These are phyloP conservation scores for Scutellaria baicalensis DNA, from an alignment of 257 asterid genomes.

Conservation along the genomic window DNA sequence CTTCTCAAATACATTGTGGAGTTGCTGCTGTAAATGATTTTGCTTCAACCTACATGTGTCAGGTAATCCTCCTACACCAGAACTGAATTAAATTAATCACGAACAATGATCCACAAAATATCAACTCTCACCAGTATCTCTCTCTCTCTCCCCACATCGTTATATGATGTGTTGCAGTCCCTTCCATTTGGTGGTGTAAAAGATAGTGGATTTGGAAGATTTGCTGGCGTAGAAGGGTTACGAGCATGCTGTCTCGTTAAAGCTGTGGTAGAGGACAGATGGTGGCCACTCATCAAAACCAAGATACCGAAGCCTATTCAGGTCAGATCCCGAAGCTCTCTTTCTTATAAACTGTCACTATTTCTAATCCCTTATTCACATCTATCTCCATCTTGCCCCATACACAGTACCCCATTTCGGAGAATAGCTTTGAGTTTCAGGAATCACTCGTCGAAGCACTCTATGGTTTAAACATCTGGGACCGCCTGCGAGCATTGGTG, in stretches of 20 bases:
- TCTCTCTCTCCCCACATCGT: background rate
- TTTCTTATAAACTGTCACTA: background rate
- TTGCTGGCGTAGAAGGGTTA: constrained; percentile 91
- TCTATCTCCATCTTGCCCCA: background rate
- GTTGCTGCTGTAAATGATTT: constrained; percentile 89
- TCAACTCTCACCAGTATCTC: background rate
- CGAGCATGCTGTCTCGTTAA: constrained; percentile 97
- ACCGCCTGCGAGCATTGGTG: constrained; percentile 67
- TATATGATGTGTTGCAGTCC: constrained; percentile 43
- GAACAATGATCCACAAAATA: background rate
- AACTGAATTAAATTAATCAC: background rate
- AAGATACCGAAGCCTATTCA: constrained; percentile 93
- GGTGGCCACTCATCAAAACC: constrained; percentile 94
- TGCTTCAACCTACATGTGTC: constrained; percentile 93
- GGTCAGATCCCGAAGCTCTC: constrained; percentile 29
- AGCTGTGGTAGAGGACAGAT: constrained; percentile 89
- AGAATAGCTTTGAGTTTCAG: constrained; percentile 75
- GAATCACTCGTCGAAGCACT: constrained; percentile 69
- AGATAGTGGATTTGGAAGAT: constrained; percentile 98
- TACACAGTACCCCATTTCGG: constrained; percentile 78
- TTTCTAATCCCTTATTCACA: constrained; percentile 7
- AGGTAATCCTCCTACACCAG: constrained; percentile 39
- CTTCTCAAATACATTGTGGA: constrained; percentile 86
- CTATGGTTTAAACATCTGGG: constrained; percentile 73
- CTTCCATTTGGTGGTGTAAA: constrained; percentile 97